Base-by-base conservation (phyloP, 2,329 filamentous ascomycete species). In the Calonectria fujianensis region DNA sequence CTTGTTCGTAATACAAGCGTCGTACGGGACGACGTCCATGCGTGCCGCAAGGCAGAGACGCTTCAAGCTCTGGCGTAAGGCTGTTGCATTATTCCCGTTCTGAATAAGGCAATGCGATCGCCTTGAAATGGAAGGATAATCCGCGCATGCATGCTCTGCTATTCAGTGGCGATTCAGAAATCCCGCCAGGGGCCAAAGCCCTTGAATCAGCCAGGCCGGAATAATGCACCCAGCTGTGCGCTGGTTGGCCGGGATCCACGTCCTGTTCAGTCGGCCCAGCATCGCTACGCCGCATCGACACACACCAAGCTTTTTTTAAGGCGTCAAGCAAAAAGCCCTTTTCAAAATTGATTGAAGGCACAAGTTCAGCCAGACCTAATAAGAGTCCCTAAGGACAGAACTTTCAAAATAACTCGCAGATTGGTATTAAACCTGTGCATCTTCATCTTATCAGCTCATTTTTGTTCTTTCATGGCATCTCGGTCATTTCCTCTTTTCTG, bases 321-420 rank as follows among this genome's bases (percentile, higher is more conserved):
- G 20, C 57, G 27, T n/a, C 7, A 13, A 48, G 20, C 45, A 24
- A 48, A n/a, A 48, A 48, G 10, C 1, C 18, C 20, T 10, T 48
- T 48, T 48, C 29, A 13, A 35, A 35, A 11, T 35, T 57, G 18
- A 16, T 57, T 5, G 29, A 54, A 32, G 16, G 6, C 3, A 54
- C n/a, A 9, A 35, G 20, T 32, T 54, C 7, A n/a, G 31, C 35
- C 7, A n/a, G 31, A 24, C 8, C 14, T 11, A 14, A 57, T 16
- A 13, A n/a, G 4, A 0, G 4, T n/a, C 52, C 4, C n/a, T 5
- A 2, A 9, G 2, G 10, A 4, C 2, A 24, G n/a, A 48, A 13
- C 1, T 24, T 24, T 2, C 10, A 24, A 48, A 24, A 48, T 13
- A 11, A 48, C 5, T 24, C 45, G 45, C 13, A 6, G 18, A 20